Evolutionary conservation across 306 rosid species (phyloP).

Genomic region (Biancaea sappan): DNA sequence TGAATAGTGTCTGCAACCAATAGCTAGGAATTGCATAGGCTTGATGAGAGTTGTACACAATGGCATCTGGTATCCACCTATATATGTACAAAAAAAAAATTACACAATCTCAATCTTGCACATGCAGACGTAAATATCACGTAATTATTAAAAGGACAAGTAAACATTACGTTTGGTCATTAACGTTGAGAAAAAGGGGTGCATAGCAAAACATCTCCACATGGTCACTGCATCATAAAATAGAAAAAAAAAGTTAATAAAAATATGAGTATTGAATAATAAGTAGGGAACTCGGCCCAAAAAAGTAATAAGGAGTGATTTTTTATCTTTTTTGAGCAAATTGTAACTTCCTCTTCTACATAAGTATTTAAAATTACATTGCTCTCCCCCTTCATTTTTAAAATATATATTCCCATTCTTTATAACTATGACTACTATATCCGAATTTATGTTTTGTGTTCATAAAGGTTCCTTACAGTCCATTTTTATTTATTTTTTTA

Average conservation of each 20-base stretch:
- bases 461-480: no score
- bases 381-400: no score
- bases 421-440: no score
- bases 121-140: background rate
- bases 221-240: constrained; percentile 63
- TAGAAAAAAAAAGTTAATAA: background rate
- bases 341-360: no score
- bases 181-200: constrained; percentile 77
- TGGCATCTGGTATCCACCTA: constrained; percentile 90
- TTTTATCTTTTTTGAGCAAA: no score
- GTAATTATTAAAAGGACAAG: no score
- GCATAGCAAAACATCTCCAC: constrained; percentile 88
- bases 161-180: constrained; percentile 65
- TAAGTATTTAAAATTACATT: no score
- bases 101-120: background rate
- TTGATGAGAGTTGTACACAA: constrained; percentile 72
- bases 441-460: no score
- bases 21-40: constrained; percentile 87
- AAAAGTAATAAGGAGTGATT: no score
- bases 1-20: constrained; percentile 76
- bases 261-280: background rate
- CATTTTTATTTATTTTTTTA: no score
- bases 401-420: no score
- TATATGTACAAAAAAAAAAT: constrained; percentile 25
- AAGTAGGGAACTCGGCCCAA: background rate